Conservation (phyloP, 192 early-diverging fungal species). For the Umbelopsis ramanniana region DNA sequence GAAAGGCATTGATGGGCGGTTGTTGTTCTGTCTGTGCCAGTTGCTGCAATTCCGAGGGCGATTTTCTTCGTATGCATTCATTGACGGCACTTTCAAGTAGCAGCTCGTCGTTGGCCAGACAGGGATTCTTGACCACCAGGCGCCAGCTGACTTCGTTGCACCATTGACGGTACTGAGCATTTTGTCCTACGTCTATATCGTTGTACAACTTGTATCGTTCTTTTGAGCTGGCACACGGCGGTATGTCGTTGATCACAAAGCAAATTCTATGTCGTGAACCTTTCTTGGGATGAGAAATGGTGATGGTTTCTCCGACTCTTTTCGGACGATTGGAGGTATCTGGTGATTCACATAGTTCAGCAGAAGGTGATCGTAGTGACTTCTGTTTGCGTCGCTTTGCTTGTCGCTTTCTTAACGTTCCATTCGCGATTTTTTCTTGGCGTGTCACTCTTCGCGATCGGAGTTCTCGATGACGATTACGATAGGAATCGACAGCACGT, state of each 20-base stretch:
- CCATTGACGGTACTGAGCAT: constrained; percentile 18
- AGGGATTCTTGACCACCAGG: background rate
- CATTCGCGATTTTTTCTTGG: constrained; percentile 69
- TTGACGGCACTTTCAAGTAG: background rate
- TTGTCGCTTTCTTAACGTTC: constrained; percentile 52
- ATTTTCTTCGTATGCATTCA: constrained; percentile 18
- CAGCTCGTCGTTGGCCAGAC: background rate
- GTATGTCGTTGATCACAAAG: constrained; percentile 11
- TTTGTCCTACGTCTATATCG: background rate
- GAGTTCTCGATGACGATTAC: constrained; percentile 63
- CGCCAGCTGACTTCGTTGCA: constrained; percentile 18
- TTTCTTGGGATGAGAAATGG: background rate
- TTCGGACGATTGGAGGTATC: background rate
- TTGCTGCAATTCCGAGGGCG: constrained; percentile 4
- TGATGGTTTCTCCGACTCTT: constrained; percentile 8
- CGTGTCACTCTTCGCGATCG: constrained; percentile 68
- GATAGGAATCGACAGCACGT: constrained; percentile 76
- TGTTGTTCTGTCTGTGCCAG: background rate
- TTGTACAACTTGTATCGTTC: constrained; percentile 3
- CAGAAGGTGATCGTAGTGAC: no score
- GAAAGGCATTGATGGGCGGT: background rate
- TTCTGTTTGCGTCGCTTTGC: constrained; percentile 24
- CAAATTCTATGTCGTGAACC: background rate
- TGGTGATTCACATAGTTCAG: no score
- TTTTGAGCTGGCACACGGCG: background rate